Conservation (phyloP, 768 basidiomycete species). For the Cyathus striatus region DNA sequence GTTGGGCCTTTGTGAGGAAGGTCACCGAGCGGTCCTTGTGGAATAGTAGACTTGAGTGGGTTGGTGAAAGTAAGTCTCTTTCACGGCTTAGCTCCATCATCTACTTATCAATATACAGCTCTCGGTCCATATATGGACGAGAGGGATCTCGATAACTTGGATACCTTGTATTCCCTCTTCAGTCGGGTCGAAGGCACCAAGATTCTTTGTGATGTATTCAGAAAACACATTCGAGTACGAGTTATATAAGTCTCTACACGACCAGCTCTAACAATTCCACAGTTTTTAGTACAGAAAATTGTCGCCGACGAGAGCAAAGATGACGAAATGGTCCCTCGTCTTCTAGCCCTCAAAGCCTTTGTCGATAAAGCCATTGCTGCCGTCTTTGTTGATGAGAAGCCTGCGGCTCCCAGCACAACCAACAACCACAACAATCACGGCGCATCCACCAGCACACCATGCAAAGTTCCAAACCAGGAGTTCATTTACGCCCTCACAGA, state of each 20-base stretch:
- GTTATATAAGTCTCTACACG: background rate
- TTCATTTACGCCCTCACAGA: constrained; percentile 67
- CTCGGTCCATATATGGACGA: constrained; percentile 46
- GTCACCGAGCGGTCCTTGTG: constrained; percentile 52
- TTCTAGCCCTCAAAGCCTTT: constrained; percentile 63
- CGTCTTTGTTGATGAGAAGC: constrained; percentile 46
- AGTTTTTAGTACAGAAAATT: constrained; percentile 59
- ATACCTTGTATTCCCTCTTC: constrained; percentile 58
- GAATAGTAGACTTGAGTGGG: constrained; percentile 31
- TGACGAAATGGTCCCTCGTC: constrained; percentile 71
- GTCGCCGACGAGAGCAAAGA: constrained; percentile 60
- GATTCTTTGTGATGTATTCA: constrained; percentile 57
- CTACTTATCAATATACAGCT: constrained; percentile 45
- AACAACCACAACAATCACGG: constrained; percentile 50
- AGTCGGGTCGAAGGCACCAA: constrained; percentile 49
- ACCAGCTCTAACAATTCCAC: background rate
- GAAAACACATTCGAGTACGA: constrained; percentile 51
- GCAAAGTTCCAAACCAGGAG: constrained; percentile 40
- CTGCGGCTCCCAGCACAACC: constrained; percentile 8
- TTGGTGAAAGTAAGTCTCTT: constrained; percentile 23
- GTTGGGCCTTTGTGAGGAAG: constrained; percentile 45
- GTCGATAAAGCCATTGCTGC: constrained; percentile 43
- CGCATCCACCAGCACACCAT: constrained; percentile 31
- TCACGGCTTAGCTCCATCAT: constrained; percentile 10
- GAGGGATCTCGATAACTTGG: constrained; percentile 37